Conservation (phyloP, 1,284 basidiomycete species). For the Pyrrhoderma lamaoense region DNA sequence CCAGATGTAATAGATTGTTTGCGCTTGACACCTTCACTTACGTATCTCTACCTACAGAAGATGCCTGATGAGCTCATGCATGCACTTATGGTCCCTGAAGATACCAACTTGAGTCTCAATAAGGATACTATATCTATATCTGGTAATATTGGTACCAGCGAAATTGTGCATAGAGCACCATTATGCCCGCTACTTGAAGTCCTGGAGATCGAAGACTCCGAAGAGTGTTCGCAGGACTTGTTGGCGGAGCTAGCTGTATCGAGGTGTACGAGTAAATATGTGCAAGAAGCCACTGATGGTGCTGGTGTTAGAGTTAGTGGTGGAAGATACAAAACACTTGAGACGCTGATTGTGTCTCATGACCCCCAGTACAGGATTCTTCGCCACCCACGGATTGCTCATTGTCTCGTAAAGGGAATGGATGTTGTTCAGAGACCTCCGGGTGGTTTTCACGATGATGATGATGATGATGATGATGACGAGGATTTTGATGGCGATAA, state of each 20-base stretch:
- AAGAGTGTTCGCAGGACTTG: constrained; percentile 1
- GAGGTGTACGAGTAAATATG: background rate
- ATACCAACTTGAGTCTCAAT: no score
- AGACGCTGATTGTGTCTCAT: background rate
- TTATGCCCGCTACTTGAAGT: constrained; percentile 3
- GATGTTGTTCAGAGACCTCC: background rate
- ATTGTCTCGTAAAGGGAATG: constrained; percentile 6
- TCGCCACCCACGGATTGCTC: background rate
- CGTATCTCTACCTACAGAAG: constrained; percentile 2
- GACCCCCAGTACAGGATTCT: constrained; percentile 1
- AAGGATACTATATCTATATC: background rate
- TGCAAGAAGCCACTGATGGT: background rate
- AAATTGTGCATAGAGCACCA: background rate
- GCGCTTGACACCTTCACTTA: background rate
- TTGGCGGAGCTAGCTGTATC: background rate
- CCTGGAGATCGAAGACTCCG: background rate
- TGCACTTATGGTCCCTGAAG: background rate
- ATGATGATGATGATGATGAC: background rate
- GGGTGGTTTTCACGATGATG: background rate
- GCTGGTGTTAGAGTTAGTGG: background rate
- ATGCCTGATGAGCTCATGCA: constrained; percentile 1
- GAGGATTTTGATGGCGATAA: no score
- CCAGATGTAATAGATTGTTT: constrained; percentile 4
- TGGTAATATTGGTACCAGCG: background rate
- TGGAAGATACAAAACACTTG: background rate